Evolutionary conservation across 2,329 filamentous ascomycete genomes (phyloP).

Genomic region (Cladobotryum protrusum): DNA sequence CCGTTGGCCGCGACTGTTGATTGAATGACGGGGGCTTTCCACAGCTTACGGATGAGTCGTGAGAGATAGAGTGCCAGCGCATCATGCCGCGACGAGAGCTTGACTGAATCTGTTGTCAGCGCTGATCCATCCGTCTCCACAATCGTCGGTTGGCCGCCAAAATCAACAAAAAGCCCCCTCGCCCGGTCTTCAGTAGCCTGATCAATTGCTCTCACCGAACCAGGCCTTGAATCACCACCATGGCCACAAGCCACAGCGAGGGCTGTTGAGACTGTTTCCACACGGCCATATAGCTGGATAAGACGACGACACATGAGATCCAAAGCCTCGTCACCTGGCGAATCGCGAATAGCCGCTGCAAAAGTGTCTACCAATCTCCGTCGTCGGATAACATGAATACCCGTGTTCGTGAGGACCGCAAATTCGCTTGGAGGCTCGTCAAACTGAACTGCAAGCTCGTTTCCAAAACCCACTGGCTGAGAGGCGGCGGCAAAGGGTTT

Average conservation of each 20-base stretch:
- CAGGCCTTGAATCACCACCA: constrained; percentile 66
- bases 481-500: constrained; percentile 63
- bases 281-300: constrained; percentile 76
- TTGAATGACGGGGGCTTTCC: constrained; percentile 71
- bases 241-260: constrained; percentile 93
- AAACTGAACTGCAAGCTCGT: constrained; percentile 94
- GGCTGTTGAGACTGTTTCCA: constrained; percentile 84
- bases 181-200: constrained; percentile 81
- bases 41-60: constrained; percentile 80
- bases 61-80: constrained; percentile 84
- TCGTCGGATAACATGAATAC: constrained; percentile 78
- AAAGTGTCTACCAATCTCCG: constrained; percentile 88
- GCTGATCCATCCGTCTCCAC: constrained; percentile 69
- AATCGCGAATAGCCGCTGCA: constrained; percentile 68
- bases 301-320: constrained; percentile 80
- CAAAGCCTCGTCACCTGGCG: constrained; percentile 69
- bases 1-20: constrained; percentile 47
- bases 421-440: constrained; percentile 77
- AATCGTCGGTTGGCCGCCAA: constrained; percentile 78
- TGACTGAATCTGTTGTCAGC: constrained; percentile 72
- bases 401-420: constrained; percentile 84
- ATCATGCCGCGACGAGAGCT: constrained; percentile 81
- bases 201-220: constrained; percentile 72
- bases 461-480: constrained; percentile 76
- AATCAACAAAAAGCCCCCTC: constrained; percentile 82